Base-by-base conservation (phyloP, 306 rosid species). In the Leucaena leucocephala region DNA sequence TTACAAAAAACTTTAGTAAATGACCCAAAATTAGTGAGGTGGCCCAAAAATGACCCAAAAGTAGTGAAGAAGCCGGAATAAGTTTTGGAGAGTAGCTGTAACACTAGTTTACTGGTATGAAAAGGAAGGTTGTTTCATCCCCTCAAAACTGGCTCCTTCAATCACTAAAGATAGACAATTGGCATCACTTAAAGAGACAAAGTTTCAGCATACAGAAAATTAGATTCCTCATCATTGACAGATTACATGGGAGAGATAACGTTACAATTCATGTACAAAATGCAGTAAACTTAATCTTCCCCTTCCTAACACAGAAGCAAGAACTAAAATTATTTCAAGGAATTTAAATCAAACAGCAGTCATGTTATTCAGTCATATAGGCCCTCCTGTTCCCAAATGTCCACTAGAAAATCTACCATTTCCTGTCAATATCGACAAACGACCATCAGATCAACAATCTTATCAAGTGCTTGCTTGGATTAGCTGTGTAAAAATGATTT, bases 371-470 rank as follows among this genome's bases (percentile, higher is more conserved):
- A 94, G 81, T 89, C 98, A 50, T 92, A 92, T 70, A 94, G 84
- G 68, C 97, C 98, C 57, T 94, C 98, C 78, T 93, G 94, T 81
- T 94, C 97, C 98, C 98, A 94, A 19, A 87, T 55, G 70, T 93
- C 99, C 81, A 90, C 99, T 64, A 93, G 97, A 84, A 95, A 95
- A 86, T 95, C 99, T 82, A 94, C 92, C 98, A 94, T 94, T 91
- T 92, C 99, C 98, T 95, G 85, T 66, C 77, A 73, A 63, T 42
- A 79, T 64, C 62, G 16, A 71, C 8, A 61, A 15, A 22, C 12
- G 12, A 33, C 6, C 42, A 75, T 86, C 61, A 81, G 71, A 70
- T 35, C 7, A 75, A 38, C 40, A 58, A 16, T 22, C 71, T 71
- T 64, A 9, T 74, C 62, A 27, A 27, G 27, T 27, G 27, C 27